These are phyloP conservation scores for Xylaria nigripes DNA, from an alignment of 495 filamentous ascomycete species.

Conservation along the genomic window DNA sequence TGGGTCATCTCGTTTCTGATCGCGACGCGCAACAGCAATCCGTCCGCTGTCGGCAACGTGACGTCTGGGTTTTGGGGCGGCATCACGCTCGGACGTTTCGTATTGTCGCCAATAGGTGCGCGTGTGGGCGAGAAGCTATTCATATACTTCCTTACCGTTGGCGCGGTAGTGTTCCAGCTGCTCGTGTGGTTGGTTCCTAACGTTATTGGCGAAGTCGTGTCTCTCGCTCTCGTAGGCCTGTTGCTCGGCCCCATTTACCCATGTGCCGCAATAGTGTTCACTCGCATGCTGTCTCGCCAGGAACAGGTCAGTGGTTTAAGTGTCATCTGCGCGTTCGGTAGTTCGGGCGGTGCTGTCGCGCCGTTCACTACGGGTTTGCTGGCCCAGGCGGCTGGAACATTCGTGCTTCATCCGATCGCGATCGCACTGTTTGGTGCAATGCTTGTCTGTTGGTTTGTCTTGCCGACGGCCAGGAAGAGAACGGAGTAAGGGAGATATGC, in stretches of 20 bases:
- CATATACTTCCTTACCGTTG: slow-evolving; percentile 51
- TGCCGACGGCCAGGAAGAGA: slow-evolving; percentile 50
- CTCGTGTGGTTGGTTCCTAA: slow-evolving; percentile 70
- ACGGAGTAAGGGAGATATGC: slow-evolving; percentile 31
- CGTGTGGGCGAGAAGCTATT: slow-evolving; percentile 59
- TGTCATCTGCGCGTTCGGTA: slow-evolving; percentile 65
- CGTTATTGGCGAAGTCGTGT: slow-evolving; percentile 60
- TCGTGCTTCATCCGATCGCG: slow-evolving; percentile 65
- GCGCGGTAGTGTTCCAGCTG: slow-evolving; percentile 58
- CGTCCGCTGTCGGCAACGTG: slow-evolving; percentile 65
- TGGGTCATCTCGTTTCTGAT: slow-evolving; percentile 81
- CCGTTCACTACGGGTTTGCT: slow-evolving; percentile 69
- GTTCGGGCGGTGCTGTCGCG: slow-evolving; percentile 62
- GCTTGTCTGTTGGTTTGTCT: slow-evolving; percentile 53
- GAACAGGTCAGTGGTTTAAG: slow-evolving; percentile 61
- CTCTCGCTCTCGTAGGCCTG: slow-evolving; percentile 63
- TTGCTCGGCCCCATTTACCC: slow-evolving; percentile 73
- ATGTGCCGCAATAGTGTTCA: slow-evolving; percentile 60
- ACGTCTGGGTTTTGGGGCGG: slow-evolving; percentile 79
- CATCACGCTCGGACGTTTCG: slow-evolving; percentile 65
- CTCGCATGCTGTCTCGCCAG: slow-evolving; percentile 49
- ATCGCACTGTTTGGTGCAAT: slow-evolving; percentile 62
- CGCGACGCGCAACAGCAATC: slow-evolving; percentile 56
- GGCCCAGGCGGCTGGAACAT: slow-evolving; percentile 60
- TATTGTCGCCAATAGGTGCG: slow-evolving; percentile 54